Base-by-base conservation (phyloP, 2,329 filamentous ascomycete genomes). In the Neurospora sp. region DNA sequence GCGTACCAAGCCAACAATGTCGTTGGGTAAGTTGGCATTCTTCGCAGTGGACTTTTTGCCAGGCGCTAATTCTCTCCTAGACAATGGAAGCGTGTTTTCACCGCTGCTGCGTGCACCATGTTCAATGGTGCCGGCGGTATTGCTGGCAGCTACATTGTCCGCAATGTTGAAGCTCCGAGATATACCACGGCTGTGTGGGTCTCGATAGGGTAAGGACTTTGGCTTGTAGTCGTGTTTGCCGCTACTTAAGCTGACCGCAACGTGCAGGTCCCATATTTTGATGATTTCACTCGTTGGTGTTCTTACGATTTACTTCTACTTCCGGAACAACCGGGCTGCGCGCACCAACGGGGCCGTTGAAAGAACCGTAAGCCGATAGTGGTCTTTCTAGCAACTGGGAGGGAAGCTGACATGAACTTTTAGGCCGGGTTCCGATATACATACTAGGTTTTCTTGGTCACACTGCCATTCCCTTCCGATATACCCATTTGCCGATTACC, bases 1-100 rank as follows among this genome's bases (percentile, higher is more conserved):
- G 84, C 87, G 0, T 89, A 88, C 73, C 85, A 88, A 75, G 84
- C 86, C 17, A 90, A 89, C 76, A 91, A 89, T 72, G 83, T 89
- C 19, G 73, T 74, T 41, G 74, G 74, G 74, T 75, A 71, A 38
- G 70, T 71, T n/a, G 5, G 17, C 1, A n/a, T 36, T 33, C 28
- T 33, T 33, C 39, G 4, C 43, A 15, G 2, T 6, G n/a, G 6
- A 40, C 1, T 23, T 12, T 19, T 67, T 6, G 39, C 0, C 8
- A 19, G 6, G 37, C 15, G 33, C 69, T 70, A 37, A 72, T 38
- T 8, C 0, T 11, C 0, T 12, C 33, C 5, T 38, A 75, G 74
- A 23, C 74, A 74, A 67, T 75, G 74, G 74, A 75, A 75, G 66
- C 70, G 74, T 2, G 71, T 75, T 2, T 74, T 74, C 62, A 75